Evolutionary conservation across 768 basidiomycete genomes (phyloP).

Genomic region (Scleroderma citrinum): DNA sequence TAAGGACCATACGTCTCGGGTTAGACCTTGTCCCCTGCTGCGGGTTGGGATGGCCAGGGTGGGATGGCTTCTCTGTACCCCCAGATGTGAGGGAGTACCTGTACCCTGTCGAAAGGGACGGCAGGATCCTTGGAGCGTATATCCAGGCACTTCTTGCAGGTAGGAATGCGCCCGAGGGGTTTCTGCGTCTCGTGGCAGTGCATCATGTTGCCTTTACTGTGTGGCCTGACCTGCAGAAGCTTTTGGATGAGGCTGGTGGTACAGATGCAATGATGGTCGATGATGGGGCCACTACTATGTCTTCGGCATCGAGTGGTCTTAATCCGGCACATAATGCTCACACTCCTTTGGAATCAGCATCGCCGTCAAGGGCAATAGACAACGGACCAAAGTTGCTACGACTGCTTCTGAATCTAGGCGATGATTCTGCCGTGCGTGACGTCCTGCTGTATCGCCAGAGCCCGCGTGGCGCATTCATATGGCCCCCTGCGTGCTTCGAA

Average conservation of each 20-base stretch:
- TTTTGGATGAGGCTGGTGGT: conserved; percentile 16
- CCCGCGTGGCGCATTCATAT: conserved; percentile 27
- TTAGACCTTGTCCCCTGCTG: conserved; percentile 44
- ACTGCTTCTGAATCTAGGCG: conserved; percentile 38
- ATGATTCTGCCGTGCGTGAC: conserved; percentile 40
- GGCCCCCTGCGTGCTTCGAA: conserved; percentile 50
- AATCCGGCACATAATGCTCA: background rate
- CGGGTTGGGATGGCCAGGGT: background rate
- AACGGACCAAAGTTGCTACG: background rate
- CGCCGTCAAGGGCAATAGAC: background rate
- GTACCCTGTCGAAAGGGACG: conserved; percentile 63
- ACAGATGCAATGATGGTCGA: conserved; percentile 40
- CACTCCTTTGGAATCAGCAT: too few relatives aligned
- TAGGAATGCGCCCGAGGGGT: conserved; percentile 40
- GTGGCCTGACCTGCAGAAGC: conserved; percentile 56
- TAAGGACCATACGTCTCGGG: conserved; percentile 52
- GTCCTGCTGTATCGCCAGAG: conserved; percentile 55
- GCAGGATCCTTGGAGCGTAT: conserved; percentile 58
- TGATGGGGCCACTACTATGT: conserved; percentile 23
- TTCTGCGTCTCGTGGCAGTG: conserved; percentile 61
- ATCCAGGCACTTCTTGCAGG: conserved; percentile 44
- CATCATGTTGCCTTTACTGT: conserved; percentile 76
- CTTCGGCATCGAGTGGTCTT: background rate
- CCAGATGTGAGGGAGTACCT: conserved; percentile 53
- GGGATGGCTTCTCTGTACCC: background rate